Evolutionary conservation across 176 grass and related monocot species (phyloP), one percentile per base, ranked within the genome.

Genomic region (Musa schizocarpa): DNA sequence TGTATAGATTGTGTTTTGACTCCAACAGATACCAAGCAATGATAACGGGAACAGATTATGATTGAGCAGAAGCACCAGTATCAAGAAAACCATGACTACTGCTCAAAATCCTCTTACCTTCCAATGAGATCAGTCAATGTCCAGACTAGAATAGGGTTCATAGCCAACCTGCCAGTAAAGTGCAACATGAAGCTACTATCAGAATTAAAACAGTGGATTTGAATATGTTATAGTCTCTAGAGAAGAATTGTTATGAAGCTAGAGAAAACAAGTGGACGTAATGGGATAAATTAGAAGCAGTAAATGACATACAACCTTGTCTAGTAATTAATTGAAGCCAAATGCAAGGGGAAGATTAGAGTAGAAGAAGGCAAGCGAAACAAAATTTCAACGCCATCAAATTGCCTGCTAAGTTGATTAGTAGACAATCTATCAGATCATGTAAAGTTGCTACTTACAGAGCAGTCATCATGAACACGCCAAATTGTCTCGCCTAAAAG

Each of bases 401-500:
- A 43, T 43, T 43, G 34, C 34, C 34, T 43, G 34, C 3, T 29
- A 43, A 43, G 4, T 43, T 58, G 63, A 53, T n/a, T 53, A 52
- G 34, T 71, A 21, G 69, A 26, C 63, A 21, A 13, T 73, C 50
- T n/a, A 52, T 80, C 78, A 73, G 34, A 43, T 43, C 20, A 64
- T 43, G 50, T 6, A 43, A 80, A 64, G 16, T 76, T 81, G 81
- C 84, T 92, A 81, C 85, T 85, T 84, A 98, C 90, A 12, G 94
- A 98, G 80, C 94, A 93, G 85, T 98, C 90, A 9, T 93, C 94
- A 70, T 91, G 85, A 54, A 98, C 90, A 61, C 94, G 94, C 94
- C 94, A 93, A 43, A 98, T 93, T 8, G 86, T 98, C 81, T 98
- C 94, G n/a, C 90, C 94, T 85, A 98, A 79, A 75, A 98, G 90